These are phyloP conservation scores for Penicillium digitatum DNA, from an alignment of 2,329 filamentous ascomycete genomes.

Conservation along the genomic window DNA sequence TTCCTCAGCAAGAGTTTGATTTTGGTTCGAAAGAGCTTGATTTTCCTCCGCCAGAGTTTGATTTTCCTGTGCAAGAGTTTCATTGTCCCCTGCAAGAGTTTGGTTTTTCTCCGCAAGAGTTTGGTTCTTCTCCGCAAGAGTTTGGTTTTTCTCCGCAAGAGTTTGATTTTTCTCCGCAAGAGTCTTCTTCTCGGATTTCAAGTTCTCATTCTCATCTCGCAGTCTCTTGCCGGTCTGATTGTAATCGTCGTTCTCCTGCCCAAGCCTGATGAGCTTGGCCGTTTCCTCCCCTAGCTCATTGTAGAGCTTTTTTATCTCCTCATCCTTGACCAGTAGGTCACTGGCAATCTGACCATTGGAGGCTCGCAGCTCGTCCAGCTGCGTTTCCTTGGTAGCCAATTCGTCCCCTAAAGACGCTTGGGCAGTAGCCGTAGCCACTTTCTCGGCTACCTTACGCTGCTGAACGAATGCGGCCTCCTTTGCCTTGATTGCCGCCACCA, in stretches of 20 bases:
- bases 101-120: too few species aligned
- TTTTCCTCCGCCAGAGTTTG: too few species aligned
- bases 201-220: too few species aligned
- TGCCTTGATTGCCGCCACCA: not conserved
- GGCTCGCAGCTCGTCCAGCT: not conserved
- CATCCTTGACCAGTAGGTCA: not conserved
- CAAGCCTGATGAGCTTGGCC: rapidly evolving
- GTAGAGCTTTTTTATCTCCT: not conserved
- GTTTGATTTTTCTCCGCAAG: not conserved
- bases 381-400: not conserved
- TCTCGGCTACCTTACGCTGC: not conserved
- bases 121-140: too few species aligned
- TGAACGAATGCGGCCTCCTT: not conserved
- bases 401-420: not conserved
- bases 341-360: not conserved
- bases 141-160: too few species aligned
- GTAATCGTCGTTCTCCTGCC: not conserved
- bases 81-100: too few species aligned
- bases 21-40: too few species aligned
- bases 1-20: not conserved
- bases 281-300: not conserved
- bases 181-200: too few species aligned
- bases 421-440: too few species aligned
- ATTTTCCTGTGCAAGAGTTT: too few species aligned
- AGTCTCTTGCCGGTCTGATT: not conserved